Percentiles rank a stretch among this genome's conserved stretches.
These are phyloP conservation scores for Isabelozyma gotoi DNA, from an alignment of 805 yeast genomes.

Conservation along the genomic window DNA sequence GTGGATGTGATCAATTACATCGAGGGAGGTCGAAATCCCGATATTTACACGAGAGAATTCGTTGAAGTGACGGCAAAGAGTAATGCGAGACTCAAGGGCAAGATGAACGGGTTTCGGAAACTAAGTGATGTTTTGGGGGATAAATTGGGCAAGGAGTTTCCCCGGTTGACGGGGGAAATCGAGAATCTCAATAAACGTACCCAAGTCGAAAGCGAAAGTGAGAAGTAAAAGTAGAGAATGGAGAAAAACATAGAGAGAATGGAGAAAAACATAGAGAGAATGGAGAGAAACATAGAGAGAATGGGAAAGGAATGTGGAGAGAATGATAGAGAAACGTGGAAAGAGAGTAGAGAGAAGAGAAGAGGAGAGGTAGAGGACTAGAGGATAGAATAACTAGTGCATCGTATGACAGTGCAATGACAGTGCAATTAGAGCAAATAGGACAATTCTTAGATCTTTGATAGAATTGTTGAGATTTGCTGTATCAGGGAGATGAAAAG, in stretches of 20 bases:
- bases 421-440: too few species aligned
- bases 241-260: background rate
- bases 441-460: too few species aligned
- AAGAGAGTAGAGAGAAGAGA: too few species aligned
- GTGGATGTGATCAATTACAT: slow-evolving; percentile 86
- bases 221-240: background rate
- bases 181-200: slow-evolving; percentile 55
- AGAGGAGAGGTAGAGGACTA: too few species aligned
- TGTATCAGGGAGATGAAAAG: too few species aligned
- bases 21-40: slow-evolving; percentile 96
- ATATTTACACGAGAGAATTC: slow-evolving; percentile 94
- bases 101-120: slow-evolving; percentile 64
- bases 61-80: slow-evolving; percentile 89
- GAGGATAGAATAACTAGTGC: too few species aligned
- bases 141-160: slow-evolving; percentile 74
- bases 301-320: background rate
- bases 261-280: background rate
- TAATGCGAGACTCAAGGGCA: slow-evolving; percentile 85
- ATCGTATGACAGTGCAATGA: too few species aligned
- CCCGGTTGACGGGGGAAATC: slow-evolving; percentile 63
- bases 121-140: slow-evolving; percentile 67
- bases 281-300: background rate
- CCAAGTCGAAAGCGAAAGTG: slow-evolving; percentile 1
- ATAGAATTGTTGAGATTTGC: too few species aligned
- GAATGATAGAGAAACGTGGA: background rate